Conservation (phyloP, 192 early-diverging fungal species). For the Coemansia guatemalensis region DNA sequence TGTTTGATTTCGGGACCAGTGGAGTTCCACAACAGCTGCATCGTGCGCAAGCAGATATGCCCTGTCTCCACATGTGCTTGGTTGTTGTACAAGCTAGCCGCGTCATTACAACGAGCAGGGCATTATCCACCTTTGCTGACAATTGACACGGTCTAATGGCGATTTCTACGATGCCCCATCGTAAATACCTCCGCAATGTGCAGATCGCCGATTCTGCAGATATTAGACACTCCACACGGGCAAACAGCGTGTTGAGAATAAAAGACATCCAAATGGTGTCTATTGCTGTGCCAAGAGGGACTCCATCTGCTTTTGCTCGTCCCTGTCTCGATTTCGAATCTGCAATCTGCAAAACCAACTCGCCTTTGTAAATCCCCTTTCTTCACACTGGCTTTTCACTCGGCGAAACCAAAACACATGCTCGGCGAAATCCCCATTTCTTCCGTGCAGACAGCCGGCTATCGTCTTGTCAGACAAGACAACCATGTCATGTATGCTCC, state of each 20-base stretch:
- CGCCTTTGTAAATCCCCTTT: background rate
- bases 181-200: background rate
- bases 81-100: background rate
- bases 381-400: background rate
- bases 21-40: background rate
- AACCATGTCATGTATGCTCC: background rate
- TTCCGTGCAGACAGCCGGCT: background rate
- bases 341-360: background rate
- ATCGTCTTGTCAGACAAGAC: background rate
- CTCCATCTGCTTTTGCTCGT: background rate
- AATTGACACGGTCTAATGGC: background rate
- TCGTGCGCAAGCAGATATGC: background rate
- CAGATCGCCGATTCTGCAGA: background rate
- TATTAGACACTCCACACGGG: background rate
- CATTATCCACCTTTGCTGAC: background rate
- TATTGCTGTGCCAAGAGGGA: background rate
- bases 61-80: background rate
- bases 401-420: background rate
- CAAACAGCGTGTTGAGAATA: background rate
- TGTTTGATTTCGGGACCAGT: background rate
- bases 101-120: background rate
- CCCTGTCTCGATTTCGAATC: background rate
- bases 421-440: background rate
- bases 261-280: background rate
- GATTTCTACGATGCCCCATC: background rate